A percentile compares a stretch with the other conserved stretches of the same genome.
phyloP scores from a whole-genome alignment of 2,329 filamentous ascomycete genomes.

The Talaromyces sp. region DNA sequence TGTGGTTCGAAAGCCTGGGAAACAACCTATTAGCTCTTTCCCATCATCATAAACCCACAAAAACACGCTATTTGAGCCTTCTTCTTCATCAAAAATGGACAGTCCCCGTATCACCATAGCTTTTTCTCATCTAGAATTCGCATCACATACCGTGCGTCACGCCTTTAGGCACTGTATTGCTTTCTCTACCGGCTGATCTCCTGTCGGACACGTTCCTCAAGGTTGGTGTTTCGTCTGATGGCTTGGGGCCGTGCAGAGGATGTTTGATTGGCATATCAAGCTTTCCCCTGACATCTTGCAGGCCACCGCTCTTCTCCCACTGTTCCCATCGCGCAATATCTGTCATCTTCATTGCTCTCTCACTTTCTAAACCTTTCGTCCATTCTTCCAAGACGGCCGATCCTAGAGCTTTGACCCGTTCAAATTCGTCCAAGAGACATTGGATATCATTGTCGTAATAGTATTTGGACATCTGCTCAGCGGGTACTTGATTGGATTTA shows the following conservation, averaged over 20 bases:
- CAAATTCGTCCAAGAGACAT: constrained; percentile 57
- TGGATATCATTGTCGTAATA: constrained; percentile 62
- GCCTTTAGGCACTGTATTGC: not conserved
- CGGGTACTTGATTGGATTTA: constrained; percentile 45
- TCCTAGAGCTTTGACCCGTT: constrained; percentile 62
- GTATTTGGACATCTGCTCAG: constrained; percentile 56
- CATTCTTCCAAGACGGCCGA: constrained; percentile 67
- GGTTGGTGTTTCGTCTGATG: not conserved
- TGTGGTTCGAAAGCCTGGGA: not conserved
- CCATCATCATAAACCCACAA: not conserved
- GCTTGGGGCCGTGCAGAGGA: not conserved
- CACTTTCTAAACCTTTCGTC: constrained; percentile 66
- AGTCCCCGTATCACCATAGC: not conserved
- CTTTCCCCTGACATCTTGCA: constrained; percentile 14
- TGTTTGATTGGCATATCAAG: not conserved
- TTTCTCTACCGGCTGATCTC: not conserved
- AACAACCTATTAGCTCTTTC: not conserved
- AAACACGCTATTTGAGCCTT: not conserved
- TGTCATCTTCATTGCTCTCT: constrained; percentile 56
- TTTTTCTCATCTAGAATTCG: not conserved
- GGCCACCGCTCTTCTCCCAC: constrained; percentile 53
- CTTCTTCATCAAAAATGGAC: not conserved
- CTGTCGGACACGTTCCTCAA: not conserved
- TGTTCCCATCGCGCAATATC: constrained; percentile 69
- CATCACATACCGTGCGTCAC: not conserved